Evolutionary conservation across 768 basidiomycete species (phyloP), one percentile per base, ranked within the genome.

Genomic region (Mycena vulgaris): DNA sequence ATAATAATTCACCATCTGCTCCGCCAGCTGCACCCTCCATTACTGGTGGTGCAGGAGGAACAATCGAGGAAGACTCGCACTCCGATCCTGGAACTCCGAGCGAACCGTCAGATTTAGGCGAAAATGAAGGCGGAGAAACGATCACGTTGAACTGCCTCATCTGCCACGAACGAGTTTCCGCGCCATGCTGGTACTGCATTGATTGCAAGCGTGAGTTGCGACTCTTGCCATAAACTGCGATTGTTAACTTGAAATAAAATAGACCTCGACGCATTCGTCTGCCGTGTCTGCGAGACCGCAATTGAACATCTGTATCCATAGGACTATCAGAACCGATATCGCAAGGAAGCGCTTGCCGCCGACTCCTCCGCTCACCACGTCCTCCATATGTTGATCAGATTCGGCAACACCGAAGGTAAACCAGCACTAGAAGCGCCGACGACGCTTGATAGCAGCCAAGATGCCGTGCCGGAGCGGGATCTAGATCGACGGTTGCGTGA

Each of bases 151-250:
- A 45, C 42, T 45, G 42, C 42, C 19, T 66, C 1, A 40, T 66
- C 21, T 66, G 65, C 57, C 56, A 33, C 16, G 25, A 66, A 59
- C 2, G 28, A 23, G 65, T 59, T 30, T 66, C 65, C 2, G 30
- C 65, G 7, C 65, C 65, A 51, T 66, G 65, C 47, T 66, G 65
- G 65, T 66, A 66, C n/a, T 66, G 65, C 35, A 49, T 66, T 3
- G 65, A 66, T n/a, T 66, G 65, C 21, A 2, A 10, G n/a, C 14
- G 65, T 66, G 30, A 49, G 65, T 59, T 28, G 27, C 42, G 42
- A n/a, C 25, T 48, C 47, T 55, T 25, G 27, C 4, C 13, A 4
- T 11, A 23, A 17, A 11, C 30, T 6, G 16, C 6, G 17, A 3
- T 27, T 8, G 17, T 5, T 51, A 28, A 52, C 28, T 27, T 27